Evolutionary conservation across 306 rosid genomes (phyloP).

Genomic region (Casuarina equisetifolia): DNA sequence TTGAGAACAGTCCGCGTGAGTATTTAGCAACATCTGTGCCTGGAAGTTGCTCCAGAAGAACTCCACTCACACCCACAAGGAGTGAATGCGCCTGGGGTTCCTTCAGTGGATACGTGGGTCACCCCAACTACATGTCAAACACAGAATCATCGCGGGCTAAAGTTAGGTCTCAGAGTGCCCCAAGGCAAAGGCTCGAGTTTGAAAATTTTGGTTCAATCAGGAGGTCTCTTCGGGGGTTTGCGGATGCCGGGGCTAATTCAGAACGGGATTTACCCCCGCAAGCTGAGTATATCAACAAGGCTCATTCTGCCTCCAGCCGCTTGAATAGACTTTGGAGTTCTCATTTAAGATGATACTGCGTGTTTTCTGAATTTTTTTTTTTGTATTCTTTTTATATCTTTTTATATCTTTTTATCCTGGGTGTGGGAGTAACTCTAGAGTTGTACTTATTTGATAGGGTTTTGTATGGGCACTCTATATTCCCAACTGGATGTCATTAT

Average conservation of each 20-base stretch:
- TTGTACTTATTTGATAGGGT: slow-evolving; percentile 47
- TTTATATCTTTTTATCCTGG: slow-evolving; percentile 5
- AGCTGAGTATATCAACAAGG: slow-evolving; percentile 41
- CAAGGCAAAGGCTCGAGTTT: slow-evolving; percentile 81
- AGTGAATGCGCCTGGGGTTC: slow-evolving; percentile 76
- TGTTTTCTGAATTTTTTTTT: slow-evolving; percentile 1
- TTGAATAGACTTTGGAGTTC: slow-evolving; percentile 50
- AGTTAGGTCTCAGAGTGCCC: slow-evolving; percentile 92
- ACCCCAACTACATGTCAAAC: slow-evolving; percentile 89
- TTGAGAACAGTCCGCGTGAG: slow-evolving; percentile 66
- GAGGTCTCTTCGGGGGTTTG: slow-evolving; percentile 43
- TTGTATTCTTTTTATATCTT: neutral
- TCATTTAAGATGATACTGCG: slow-evolving; percentile 48
- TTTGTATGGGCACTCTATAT: neutral
- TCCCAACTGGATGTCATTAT: neutral
- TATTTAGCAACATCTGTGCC: slow-evolving; percentile 60
- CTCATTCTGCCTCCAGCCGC: slow-evolving; percentile 35
- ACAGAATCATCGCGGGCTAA: slow-evolving; percentile 85
- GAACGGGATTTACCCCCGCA: slow-evolving; percentile 35
- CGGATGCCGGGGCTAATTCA: slow-evolving; percentile 56
- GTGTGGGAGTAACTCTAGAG: slow-evolving; percentile 31
- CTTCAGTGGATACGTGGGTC: slow-evolving; percentile 50
- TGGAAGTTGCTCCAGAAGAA: slow-evolving; percentile 58
- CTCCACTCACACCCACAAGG: slow-evolving; percentile 68
- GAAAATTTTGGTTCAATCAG: slow-evolving; percentile 50